Base-by-base conservation (phyloP, 2,329 filamentous ascomycete genomes). In the Dothideomycetes sp. region DNA sequence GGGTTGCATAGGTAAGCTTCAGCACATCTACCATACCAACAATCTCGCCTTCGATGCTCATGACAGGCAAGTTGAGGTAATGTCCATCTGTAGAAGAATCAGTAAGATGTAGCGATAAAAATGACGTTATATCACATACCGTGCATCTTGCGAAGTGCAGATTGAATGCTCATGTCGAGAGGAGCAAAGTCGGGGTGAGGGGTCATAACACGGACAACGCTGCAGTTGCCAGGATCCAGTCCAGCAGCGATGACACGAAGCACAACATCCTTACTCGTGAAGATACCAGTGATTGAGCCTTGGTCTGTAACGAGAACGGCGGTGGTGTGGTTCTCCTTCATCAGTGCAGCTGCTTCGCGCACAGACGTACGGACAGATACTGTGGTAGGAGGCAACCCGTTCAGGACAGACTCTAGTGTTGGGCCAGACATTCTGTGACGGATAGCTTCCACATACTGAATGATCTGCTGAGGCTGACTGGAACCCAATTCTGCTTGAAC, bases 21-120 rank as follows among this genome's bases (percentile, higher is more conserved):
- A 98, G 76, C 45, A 98, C 91, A 63, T 98, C 91, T 18, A 98
- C 91, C 91, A 98, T 98, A 55, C 91, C 91, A 44, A 98, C 91
- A 57, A 98, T 98, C 64, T 98, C 91, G 49, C 89, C 91, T 51
- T 94, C 87, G 38, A 57, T 55, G 63, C 95, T 95, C 91, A 98
- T 98, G 48, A 98, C 91, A 7, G 91, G 91, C 31, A 98, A 70
- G 62, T 98, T 98, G 41, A 98, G 78, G 63, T 98, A 98, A 64
- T 98, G 91, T 11, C 91, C 91, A 68, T 98, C 89, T 48, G 20
- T 93, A 49, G 28, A 34, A 17, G 31, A 35, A 49, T 53, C 47
- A 58, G 35, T 43, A 49, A 28, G 17, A 10, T 18, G 17, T 13
- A 15, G n/a, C 33, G 15, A 5, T 24, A 17, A 34, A 11, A 16